Percentiles rank a stretch among this genome's conserved stretches.
Conservation (phyloP, 257 asterid species). For the Oldenlandia corymbosa region DNA sequence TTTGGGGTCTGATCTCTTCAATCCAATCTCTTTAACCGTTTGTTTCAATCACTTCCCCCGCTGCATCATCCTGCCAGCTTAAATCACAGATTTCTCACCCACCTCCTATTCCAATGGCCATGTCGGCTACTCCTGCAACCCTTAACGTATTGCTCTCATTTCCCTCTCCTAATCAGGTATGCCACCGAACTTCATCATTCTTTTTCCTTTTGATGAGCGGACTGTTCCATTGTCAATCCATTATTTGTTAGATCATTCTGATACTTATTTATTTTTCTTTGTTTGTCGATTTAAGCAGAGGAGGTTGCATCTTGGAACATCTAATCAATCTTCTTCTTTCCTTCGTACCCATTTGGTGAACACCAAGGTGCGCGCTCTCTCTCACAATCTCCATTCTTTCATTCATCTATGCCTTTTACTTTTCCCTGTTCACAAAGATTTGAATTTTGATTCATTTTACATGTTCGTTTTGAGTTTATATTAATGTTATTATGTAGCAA, state of each 20-base stretch:
- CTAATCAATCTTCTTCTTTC: conserved; percentile 30
- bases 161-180: no score
- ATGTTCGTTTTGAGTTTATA: not conserved
- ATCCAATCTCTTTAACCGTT: no score
- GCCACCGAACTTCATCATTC: no score
- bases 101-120: no score
- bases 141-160: no score
- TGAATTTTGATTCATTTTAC: not conserved
- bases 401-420: not conserved
- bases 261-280: not conserved
- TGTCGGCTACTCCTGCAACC: no score
- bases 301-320: conserved; percentile 32
- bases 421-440: not conserved
- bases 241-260: not conserved
- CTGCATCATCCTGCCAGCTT: no score
- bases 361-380: conserved; percentile 36
- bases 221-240: not conserved
- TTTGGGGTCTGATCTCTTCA: no score
- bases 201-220: not conserved
- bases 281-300: conserved; percentile 41
- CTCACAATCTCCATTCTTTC: not conserved
- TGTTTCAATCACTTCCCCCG: no score
- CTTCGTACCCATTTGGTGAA: conserved; percentile 31
- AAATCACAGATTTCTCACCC: no score
- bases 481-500: no score